Percentiles rank a stretch among this genome's conserved stretches.
These are phyloP conservation scores for Globisporangium ultimum DNA, from an alignment of 352 stramenopile species.

Conservation along the genomic window DNA sequence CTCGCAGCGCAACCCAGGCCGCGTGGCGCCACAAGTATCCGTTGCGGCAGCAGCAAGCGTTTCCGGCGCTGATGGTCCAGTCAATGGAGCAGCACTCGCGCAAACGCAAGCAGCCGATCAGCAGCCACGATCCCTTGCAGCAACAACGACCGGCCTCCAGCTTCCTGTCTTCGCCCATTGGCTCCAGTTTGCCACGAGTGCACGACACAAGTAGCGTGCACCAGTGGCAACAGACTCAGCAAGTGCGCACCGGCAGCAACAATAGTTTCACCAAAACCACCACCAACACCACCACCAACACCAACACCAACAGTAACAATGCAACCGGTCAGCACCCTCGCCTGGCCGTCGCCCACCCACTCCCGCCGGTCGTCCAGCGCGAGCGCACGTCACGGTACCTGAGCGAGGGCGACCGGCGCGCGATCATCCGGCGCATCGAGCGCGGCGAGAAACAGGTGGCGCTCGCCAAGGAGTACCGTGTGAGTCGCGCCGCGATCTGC, in stretches of 20 bases:
- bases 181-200: too few species aligned
- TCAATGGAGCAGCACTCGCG: background rate
- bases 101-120: constrained; percentile 8
- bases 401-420: constrained; percentile 35
- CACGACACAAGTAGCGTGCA: background rate
- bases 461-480: constrained; percentile 42
- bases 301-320: background rate
- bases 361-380: constrained; percentile 12
- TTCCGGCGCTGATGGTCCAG: background rate
- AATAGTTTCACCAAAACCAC: background rate
- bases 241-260: background rate
- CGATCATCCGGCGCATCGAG: constrained; percentile 44
- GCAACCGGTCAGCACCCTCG: background rate
- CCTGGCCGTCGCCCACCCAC: background rate
- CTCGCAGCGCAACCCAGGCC: too few species aligned
- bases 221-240: background rate
- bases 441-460: constrained; percentile 43
- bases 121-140: background rate
- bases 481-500: constrained; percentile 48
- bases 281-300: background rate
- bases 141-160: background rate
- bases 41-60: background rate
- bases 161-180: too few species aligned
- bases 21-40: background rate
- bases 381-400: constrained; percentile 44